Percentiles rank a stretch among this genome's conserved stretches.
These are phyloP conservation scores for Isatis lusitanica DNA, from an alignment of 441 rosid species.

Conservation along the genomic window DNA sequence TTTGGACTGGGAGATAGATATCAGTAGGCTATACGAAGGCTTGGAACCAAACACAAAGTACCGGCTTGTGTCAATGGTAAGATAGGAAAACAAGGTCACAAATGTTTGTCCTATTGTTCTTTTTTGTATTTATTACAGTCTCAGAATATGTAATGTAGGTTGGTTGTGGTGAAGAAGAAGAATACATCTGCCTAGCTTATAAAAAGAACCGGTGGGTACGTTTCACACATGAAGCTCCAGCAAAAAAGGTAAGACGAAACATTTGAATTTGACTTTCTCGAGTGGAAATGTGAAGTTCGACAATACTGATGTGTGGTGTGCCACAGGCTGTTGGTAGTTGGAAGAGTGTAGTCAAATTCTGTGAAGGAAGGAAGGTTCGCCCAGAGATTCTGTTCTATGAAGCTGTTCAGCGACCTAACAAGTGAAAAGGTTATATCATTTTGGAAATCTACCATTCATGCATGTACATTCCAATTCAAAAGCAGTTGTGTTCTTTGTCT, in stretches of 20 bases:
- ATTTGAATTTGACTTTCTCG: background rate
- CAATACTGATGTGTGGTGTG: background rate
- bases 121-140: background rate
- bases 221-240: background rate
- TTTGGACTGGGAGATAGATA: conserved; percentile 27
- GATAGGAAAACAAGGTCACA: background rate
- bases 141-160: conserved; percentile 22
- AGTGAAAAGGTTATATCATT: background rate
- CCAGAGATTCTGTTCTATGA: conserved; percentile 6
- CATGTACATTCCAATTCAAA: too few relatives aligned
- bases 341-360: background rate
- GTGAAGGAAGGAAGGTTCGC: background rate
- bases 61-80: conserved; percentile 34
- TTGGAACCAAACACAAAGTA: conserved; percentile 9
- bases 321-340: background rate
- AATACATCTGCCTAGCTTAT: conserved; percentile 16
- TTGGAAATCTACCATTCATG: too few relatives aligned
- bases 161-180: conserved; percentile 19
- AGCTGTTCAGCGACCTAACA: background rate
- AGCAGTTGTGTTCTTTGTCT: too few relatives aligned
- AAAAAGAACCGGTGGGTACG: conserved; percentile 16
- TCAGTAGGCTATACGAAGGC: conserved; percentile 21
- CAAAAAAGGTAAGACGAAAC: background rate
- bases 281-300: background rate
- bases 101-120: background rate